Percentiles rank a stretch among this genome's conserved stretches.
phyloP scores from a whole-genome alignment of 306 rosid species.

The Cercis canadensis region DNA sequence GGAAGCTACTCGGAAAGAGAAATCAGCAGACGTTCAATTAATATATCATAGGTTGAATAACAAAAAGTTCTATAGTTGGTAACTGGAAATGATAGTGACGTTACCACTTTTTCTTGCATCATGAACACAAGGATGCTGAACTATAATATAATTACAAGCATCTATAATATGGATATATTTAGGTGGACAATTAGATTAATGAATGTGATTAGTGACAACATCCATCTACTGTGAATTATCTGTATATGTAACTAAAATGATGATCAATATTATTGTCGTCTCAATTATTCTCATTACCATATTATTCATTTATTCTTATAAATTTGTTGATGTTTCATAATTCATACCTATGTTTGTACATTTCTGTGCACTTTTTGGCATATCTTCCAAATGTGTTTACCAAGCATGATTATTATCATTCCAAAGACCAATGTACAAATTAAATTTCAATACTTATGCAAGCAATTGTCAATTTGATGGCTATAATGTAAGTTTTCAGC shows the following conservation, averaged over 20 bases:
- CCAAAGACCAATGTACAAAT: constrained; percentile 19
- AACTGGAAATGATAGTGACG: no score
- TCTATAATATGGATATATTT: no score
- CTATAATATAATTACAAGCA: no score
- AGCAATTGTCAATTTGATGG: background rate
- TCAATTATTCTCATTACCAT: constrained; percentile 17
- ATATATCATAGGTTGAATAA: no score
- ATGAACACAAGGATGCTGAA: no score
- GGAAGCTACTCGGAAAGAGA: background rate
- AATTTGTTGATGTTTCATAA: constrained; percentile 9
- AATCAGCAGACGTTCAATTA: no score
- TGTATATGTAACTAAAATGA: constrained; percentile 11
- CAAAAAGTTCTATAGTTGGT: no score
- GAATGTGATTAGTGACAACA: background rate
- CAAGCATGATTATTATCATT: constrained; percentile 4
- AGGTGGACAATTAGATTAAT: no score
- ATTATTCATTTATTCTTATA: constrained; percentile 14
- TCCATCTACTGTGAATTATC: background rate
- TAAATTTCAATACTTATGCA: no score
- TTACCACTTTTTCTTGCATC: no score
- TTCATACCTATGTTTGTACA: constrained; percentile 22
- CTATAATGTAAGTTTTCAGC: constrained; percentile 19
- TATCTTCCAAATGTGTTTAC: background rate
- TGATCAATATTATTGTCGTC: background rate
- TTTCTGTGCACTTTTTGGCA: constrained; percentile 10